Evolutionary conservation across 1,284 basidiomycete genomes (phyloP), one percentile per base, ranked within the genome.

Genomic region (Pterulicium gracile): DNA sequence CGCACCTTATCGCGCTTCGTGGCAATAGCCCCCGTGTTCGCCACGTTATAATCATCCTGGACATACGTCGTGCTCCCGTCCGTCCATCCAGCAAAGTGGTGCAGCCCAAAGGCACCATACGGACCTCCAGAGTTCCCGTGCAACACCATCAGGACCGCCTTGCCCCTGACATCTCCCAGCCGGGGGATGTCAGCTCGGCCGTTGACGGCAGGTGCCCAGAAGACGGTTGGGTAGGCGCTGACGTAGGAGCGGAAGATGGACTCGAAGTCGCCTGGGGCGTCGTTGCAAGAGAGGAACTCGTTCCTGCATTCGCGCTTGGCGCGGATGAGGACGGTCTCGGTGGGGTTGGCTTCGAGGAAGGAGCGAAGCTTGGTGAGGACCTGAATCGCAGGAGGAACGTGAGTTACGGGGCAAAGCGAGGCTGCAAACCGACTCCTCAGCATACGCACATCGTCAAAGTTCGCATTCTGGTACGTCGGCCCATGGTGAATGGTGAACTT

Each of bases 401-500:
- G n/a, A n/a, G n/a, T n/a, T n/a, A n/a, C n/a, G n/a, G n/a, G n/a
- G n/a, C n/a, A n/a, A n/a, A n/a, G n/a, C n/a, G n/a, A n/a, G n/a
- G n/a, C n/a, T n/a, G n/a, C n/a, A n/a, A n/a, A n/a, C n/a, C n/a
- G n/a, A n/a, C n/a, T n/a, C n/a, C n/a, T n/a, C n/a, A 20, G 10
- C 7, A 41, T 10, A 15, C 39, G 13, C 18, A 41, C 39, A 41
- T 41, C 39, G 19, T 41, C 39, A 19, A 41, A 41, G 39, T 41
- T 41, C 10, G 39, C 39, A 19, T 41, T 41, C 39, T 10, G 7
- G 39, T 41, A 41, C 10, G 7, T 10, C 7, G 10, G 7, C 7
- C 10, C 39, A 19, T 41, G 39, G 39, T 41, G 39, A 41, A 41
- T 41, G 18, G 39, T 19, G 39, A 41, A 41, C 39, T 41, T 41